Base-by-base conservation (phyloP, 2,329 filamentous ascomycete species). In the Chlorencoelia australis region DNA sequence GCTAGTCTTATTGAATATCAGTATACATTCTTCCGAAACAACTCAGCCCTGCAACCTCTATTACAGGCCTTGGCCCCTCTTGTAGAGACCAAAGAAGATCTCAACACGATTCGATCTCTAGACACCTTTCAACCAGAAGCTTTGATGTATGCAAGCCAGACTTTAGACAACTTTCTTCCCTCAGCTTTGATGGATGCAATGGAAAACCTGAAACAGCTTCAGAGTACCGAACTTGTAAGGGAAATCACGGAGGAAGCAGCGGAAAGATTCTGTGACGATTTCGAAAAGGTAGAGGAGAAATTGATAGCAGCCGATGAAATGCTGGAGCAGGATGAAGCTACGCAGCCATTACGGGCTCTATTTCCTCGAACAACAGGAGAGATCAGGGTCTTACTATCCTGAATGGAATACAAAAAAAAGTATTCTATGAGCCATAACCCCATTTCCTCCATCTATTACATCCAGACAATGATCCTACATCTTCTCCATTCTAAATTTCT, bases 111-210 rank as follows among this genome's bases (percentile, higher is more conserved):
- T 8, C 65, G 68, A 26, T 68, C 68, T n/a, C 65, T 85, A 2
- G 64, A 69, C 0, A 60, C 69, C 4, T 73, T 85, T 52, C 70
- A 78, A 40, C 69, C 73, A 0, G 61, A 69, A 4, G 59, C 69
- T 0, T 65, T 96, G n/a, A 62, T 71, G 1, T 62, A 67, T 33
- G 77, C 80, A 2, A 84, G 84, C 50, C 83, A 88, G 50, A 72
- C 70, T 26, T 67, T 98, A 5, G 91, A 98, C 53, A 79, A 86
- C 42, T 98, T 96, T 61, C 66, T 98, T 16, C 88, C 91, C 0
- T 93, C 86, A 1, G 91, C 89, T 3, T 69, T 94, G 19, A 89
- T 95, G 68, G 91, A 98, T 56, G 88, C 88, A 3, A 77, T 84
- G 49, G 82, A 91, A 33, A 84, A 86, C 42, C 60, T 96, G 17